Conservation (phyloP, 2,329 filamentous ascomycete species). For the Hymenoscyphus scutula region DNA sequence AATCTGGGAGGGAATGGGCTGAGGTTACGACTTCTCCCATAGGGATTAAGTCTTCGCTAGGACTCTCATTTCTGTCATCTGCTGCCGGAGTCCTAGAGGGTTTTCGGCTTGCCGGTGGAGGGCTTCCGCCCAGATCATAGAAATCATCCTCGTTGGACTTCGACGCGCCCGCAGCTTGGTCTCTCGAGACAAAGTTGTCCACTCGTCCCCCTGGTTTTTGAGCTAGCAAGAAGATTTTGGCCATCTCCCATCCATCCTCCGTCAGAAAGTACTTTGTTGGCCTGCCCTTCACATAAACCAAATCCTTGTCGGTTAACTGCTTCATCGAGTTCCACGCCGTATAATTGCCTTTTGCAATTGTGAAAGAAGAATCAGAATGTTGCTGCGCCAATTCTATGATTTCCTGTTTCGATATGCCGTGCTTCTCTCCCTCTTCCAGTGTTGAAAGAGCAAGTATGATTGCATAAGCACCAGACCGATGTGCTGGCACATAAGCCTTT, state of each 20-base stretch:
- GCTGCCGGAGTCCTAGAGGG: conserved; percentile 7
- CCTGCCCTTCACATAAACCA: conserved; percentile 69
- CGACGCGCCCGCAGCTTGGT: conserved; percentile 5
- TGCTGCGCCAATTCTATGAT: conserved; percentile 68
- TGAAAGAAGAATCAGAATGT: conserved; percentile 72
- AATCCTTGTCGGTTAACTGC: conserved; percentile 67
- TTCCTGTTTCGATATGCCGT: conserved; percentile 64
- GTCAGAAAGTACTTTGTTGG: conserved; percentile 69
- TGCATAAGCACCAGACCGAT: conserved; percentile 73
- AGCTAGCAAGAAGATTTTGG: conserved; percentile 58
- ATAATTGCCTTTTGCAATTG: conserved; percentile 65
- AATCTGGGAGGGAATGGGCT: conserved; percentile 33
- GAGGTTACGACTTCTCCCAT: conserved; percentile 26
- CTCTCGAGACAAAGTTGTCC: conserved; percentile 19
- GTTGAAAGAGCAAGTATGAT: conserved; percentile 65
- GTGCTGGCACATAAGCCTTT: conserved; percentile 68
- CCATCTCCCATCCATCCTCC: conserved; percentile 76
- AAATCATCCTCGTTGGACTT: not conserved
- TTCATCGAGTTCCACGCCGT: conserved; percentile 85
- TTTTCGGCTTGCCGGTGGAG: conserved; percentile 5
- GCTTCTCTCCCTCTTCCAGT: conserved; percentile 51
- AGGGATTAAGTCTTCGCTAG: conserved; percentile 26
- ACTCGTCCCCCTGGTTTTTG: conserved; percentile 25
- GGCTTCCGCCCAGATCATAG: conserved; percentile 14
- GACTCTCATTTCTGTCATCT: not conserved